Evolutionary conservation across 2,329 filamentous ascomycete genomes (phyloP), one percentile per base, ranked within the genome.

Genomic region (Pseudogymnoascus sp.): DNA sequence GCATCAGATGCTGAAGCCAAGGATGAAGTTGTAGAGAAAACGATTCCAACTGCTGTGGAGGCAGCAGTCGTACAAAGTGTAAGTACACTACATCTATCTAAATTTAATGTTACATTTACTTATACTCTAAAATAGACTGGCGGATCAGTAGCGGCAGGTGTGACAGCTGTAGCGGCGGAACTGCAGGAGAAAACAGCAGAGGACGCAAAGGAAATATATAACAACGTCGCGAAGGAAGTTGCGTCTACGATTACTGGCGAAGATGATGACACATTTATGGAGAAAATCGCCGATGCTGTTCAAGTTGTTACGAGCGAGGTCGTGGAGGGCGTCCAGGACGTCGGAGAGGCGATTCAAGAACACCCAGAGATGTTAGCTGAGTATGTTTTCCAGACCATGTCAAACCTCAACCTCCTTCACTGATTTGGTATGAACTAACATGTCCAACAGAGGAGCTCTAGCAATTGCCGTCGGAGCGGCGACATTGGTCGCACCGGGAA

Each of bases 361-460:
- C 65, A 67, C 48, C 66, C 66, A 18, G 66, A 67, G 38, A 58
- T 67, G 19, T 61, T 67, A 35, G 65, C 64, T 9, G 65, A 67
- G 66, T 67, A 60, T 62, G 65, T 59, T 18, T 26, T 10, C 13
- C 8, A 3, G 28, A 45, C 39, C 39, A 35, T 30, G 21, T 10
- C 23, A 6, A 52, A 19, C 23, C n/a, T 18, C 41, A 34, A 19
- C 23, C n/a, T 18, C 41, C 28, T 56, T 30, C 30, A 21, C 15
- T 52, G 5, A 39, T 57, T 38, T 57, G 35, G 21, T 9, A 58
- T 58, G n/a, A 48, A 48, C 35, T 19, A 28, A 12, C 45, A 52
- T 12, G n/a, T 30, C n/a, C 18, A 39, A 10, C 38, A 66, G 65
- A 45, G 66, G 65, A 30, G 66, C 62, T 23, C 41, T 68, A 8